Evolutionary conservation across 2,329 filamentous ascomycete genomes (phyloP), one percentile per base, ranked within the genome.

Genomic region (Gaeumannomyces tritici): DNA sequence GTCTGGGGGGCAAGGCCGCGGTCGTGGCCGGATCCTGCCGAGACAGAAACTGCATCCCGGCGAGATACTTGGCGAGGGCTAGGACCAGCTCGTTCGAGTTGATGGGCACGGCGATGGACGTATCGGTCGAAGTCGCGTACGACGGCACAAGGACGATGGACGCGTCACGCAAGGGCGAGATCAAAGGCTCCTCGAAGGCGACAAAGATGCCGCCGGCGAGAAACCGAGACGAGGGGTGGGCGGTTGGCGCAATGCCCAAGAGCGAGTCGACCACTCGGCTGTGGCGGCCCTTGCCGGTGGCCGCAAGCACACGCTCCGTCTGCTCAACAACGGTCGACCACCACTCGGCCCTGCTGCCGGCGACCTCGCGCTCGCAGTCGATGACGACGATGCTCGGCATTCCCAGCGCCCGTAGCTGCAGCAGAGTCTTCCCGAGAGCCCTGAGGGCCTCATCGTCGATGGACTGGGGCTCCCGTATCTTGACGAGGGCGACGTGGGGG

Each of bases 401-500:
- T 3, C 95, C 93, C 18, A 99, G 82, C 61, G 88, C 86, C 54
- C 87, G 85, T 60, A 99, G 84, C 72, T 96, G 93, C 33, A 88
- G 87, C 55, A 99, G 76, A 0, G 95, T 98, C 71, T 88, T 86
- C 6, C 89, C 91, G 63, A 98, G 85, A 1, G 91, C 93, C 57
- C 82, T 75, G 13, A 98, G 72, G 0, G 85, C 89, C 2, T 78
- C 75, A 64, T 92, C 83, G 68, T 90, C 82, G 58, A 96, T 81
- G 1, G 80, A 74, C 68, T 96, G 88, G 0, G 91, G 88, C 56
- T 84, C 83, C 61, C 89, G 85, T 62, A 99, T 80, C 74, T 96
- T 96, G 66, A 97, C 87, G 63, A 99, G 77, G 21, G 95, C 93
- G 63, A 96, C 80, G 73, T 96, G 90, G 24, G 90, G 73, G 42